phyloP scores from a whole-genome alignment of 176 grass and related monocot genomes.

The Tillandsia fasciculata region DNA sequence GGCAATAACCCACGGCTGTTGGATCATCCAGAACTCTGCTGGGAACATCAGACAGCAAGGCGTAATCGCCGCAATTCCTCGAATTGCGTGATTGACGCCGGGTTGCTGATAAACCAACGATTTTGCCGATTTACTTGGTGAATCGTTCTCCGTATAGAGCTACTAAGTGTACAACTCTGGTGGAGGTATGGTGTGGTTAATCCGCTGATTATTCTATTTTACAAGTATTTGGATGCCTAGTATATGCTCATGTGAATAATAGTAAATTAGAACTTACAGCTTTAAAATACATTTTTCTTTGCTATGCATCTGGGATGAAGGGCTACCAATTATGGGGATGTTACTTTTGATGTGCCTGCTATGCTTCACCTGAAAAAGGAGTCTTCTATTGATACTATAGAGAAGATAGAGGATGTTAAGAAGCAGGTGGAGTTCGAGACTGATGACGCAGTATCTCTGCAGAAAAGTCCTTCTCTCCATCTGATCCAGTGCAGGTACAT shows the following conservation, averaged over 20 bases:
- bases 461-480: background rate
- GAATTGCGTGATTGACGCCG: too few species aligned
- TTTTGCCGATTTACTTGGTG: too few species aligned
- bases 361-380: background rate
- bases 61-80: too few species aligned
- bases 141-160: too few species aligned
- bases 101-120: too few species aligned
- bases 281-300: slow-evolving; percentile 9
- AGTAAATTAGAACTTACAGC: too few species aligned
- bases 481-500: background rate
- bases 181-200: slow-evolving; percentile 11
- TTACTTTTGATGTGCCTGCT: background rate
- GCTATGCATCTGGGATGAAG: slow-evolving; percentile 1
- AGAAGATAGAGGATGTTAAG: background rate
- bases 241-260: background rate
- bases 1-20: too few species aligned
- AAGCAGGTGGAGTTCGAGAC: slow-evolving; percentile 10
- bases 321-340: background rate
- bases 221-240: slow-evolving; percentile 10
- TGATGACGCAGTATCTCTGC: background rate
- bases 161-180: slow-evolving; percentile 5
- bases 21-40: too few species aligned
- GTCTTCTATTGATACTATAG: too few species aligned
- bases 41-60: too few species aligned
- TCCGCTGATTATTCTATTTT: too few species aligned